Conservation (phyloP, 768 basidiomycete genomes). For the Pleurotus ostreatus region DNA sequence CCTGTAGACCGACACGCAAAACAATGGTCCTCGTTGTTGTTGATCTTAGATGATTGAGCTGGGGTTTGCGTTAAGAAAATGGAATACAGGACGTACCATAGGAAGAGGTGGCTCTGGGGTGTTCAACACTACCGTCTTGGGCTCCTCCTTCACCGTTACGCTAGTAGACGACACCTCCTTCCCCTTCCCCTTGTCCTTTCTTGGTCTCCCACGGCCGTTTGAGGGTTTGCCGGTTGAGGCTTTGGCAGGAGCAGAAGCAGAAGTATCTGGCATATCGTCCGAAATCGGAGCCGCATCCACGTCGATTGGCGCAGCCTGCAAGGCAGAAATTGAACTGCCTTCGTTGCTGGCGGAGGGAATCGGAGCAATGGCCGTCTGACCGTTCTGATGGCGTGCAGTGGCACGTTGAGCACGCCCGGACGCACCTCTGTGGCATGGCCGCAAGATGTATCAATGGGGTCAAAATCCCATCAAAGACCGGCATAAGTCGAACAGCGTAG, state of each 20-base stretch:
- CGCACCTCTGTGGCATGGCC: conserved; percentile 38
- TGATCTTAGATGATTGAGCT: conserved; percentile 27
- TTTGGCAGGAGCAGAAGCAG: conserved; percentile 59
- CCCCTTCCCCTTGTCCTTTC: conserved; percentile 54
- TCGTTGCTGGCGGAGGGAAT: conserved; percentile 35
- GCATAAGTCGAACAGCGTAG: background rate
- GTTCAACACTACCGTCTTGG: conserved; percentile 37
- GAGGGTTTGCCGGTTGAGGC: conserved; percentile 31
- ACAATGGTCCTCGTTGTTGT: conserved; percentile 76
- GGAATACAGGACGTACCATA: conserved; percentile 28
- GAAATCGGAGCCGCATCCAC: conserved; percentile 46
- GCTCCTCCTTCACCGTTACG: conserved; percentile 51
- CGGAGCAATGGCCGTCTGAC: conserved; percentile 26
- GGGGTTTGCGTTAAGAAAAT: background rate
- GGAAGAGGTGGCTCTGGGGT: conserved; percentile 43
- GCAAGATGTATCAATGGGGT: background rate
- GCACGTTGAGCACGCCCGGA: conserved; percentile 72
- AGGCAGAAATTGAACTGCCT: conserved; percentile 30
- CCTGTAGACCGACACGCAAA: conserved; percentile 81
- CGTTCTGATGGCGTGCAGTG: conserved; percentile 62
- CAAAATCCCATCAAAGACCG: background rate
- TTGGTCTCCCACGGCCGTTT: conserved; percentile 28
- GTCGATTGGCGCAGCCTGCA: conserved; percentile 39
- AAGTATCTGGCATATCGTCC: conserved; percentile 58
- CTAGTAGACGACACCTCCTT: conserved; percentile 37